Percentiles rank a stretch among this genome's conserved stretches.
Evolutionary conservation across 176 grass and related monocot species (phyloP).

Genomic region (Zea luxurians): DNA sequence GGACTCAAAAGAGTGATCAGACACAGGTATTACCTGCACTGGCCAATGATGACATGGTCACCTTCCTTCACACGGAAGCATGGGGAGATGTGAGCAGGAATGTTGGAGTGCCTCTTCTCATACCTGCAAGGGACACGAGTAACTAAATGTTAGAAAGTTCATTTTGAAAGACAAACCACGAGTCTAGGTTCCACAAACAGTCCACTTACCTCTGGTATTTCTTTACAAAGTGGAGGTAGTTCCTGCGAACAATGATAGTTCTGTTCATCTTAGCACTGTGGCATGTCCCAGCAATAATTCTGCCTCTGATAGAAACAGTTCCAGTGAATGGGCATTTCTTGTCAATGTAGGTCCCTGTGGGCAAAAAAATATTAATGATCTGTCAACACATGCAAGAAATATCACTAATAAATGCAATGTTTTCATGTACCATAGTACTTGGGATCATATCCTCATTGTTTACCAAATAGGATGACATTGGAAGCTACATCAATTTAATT

Average conservation of each 20-base stretch:
- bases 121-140: slow-evolving; percentile 49
- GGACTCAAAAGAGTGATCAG: not conserved
- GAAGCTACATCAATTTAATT: not conserved
- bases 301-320: slow-evolving; percentile 79
- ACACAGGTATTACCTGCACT: slow-evolving; percentile 57
- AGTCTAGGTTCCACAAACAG: not conserved
- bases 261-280: slow-evolving; percentile 92
- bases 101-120: slow-evolving; percentile 90
- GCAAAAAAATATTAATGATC: not conserved
- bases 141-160: not conserved
- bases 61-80: slow-evolving; percentile 90
- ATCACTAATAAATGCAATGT: not conserved
- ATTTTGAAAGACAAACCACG: not conserved
- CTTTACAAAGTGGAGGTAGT: slow-evolving; percentile 91
- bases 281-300: slow-evolving; percentile 88
- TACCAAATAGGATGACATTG: not conserved
- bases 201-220: slow-evolving; percentile 76
- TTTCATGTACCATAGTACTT: not conserved
- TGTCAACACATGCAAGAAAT: not conserved
- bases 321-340: slow-evolving; percentile 95
- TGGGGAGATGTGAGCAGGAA: slow-evolving; percentile 73
- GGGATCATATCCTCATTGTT: not conserved
- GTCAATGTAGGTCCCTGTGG: slow-evolving; percentile 73
- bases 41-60: slow-evolving; percentile 90
- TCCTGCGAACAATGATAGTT: slow-evolving; percentile 85